phyloP scores from a whole-genome alignment of 2,329 filamentous ascomycete genomes.

The Colletotrichum neosansevieriae region DNA sequence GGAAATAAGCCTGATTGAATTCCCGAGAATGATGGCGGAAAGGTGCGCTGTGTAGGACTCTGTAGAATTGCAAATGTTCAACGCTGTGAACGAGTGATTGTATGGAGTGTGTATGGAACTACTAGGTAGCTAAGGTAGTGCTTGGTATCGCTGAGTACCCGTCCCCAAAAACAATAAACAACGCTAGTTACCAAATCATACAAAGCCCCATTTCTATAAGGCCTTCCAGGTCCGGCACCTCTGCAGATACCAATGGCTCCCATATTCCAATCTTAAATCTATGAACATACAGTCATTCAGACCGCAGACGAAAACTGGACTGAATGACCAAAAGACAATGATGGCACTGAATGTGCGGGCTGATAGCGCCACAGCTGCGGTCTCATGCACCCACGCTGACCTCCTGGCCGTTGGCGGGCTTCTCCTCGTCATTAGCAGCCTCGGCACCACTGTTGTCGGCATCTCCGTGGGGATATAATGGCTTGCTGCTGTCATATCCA shows the following conservation, averaged over 20 bases:
- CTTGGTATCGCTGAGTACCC: slow-evolving; percentile 29
- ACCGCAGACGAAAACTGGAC: too few species aligned
- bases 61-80: not conserved
- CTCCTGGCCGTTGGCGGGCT: slow-evolving; percentile 26
- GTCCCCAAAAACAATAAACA: not conserved
- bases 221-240: too few species aligned
- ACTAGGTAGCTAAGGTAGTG: slow-evolving; percentile 1
- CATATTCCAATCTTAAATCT: too few species aligned
- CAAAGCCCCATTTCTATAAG: not conserved
- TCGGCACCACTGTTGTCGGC: not conserved
- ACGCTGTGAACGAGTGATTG: slow-evolving; percentile 7
- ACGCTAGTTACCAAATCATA: slow-evolving; percentile 11
- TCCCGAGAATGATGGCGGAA: slow-evolving; percentile 12
- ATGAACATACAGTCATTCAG: too few species aligned
- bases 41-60: not conserved
- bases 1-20: slow-evolving; percentile 8
- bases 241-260: too few species aligned
- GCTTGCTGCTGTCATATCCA: slow-evolving; percentile 80
- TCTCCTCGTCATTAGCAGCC: slow-evolving; percentile 19
- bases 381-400: slow-evolving; percentile 33
- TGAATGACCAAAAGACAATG: not conserved
- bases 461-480: slow-evolving; percentile 48
- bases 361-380: not conserved
- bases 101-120: not conserved
- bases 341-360: not conserved